These are phyloP conservation scores for Gnaphalium uliginosum DNA, from an alignment of 129 eudicot genomes.

Conservation along the genomic window DNA sequence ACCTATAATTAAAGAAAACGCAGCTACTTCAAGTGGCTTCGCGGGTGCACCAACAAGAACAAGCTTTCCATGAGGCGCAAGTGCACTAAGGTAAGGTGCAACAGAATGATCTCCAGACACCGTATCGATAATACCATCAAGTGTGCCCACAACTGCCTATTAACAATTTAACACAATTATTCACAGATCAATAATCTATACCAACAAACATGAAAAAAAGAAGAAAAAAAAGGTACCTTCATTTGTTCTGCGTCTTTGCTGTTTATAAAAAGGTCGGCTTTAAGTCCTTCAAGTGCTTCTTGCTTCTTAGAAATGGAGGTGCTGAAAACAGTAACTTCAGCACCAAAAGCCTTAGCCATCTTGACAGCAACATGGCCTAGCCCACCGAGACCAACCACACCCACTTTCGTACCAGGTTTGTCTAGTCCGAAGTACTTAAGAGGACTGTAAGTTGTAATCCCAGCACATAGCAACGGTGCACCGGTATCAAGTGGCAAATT, in stretches of 20 bases:
- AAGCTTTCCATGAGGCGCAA: slow-evolving; percentile 55
- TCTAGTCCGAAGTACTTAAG: slow-evolving; percentile 46
- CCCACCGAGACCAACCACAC: slow-evolving; percentile 72
- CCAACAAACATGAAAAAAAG: neutral
- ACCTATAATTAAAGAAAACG: slow-evolving; percentile 51
- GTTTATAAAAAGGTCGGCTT: slow-evolving; percentile 48
- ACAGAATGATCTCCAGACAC: slow-evolving; percentile 47
- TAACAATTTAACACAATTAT: neutral
- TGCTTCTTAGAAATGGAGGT: slow-evolving; percentile 45
- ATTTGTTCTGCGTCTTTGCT: slow-evolving; percentile 43
- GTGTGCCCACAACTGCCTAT: slow-evolving; percentile 43
- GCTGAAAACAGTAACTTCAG: slow-evolving; percentile 59
- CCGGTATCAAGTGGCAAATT: slow-evolving; percentile 53
- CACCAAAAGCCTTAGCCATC: slow-evolving; percentile 63
- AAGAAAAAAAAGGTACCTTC: slow-evolving; percentile 18
- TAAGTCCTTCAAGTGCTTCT: slow-evolving; percentile 46
- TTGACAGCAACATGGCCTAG: slow-evolving; percentile 65
- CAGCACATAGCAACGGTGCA: slow-evolving; percentile 67
- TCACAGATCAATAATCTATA: neutral
- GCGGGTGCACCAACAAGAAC: slow-evolving; percentile 52
- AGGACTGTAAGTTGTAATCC: slow-evolving; percentile 59
- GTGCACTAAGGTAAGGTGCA: slow-evolving; percentile 37
- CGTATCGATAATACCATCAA: slow-evolving; percentile 60
- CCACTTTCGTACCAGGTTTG: slow-evolving; percentile 53
- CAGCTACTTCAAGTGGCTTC: slow-evolving; percentile 52